phyloP scores from a whole-genome alignment of 1,139 yeast genomes.

The Candida sojae region DNA sequence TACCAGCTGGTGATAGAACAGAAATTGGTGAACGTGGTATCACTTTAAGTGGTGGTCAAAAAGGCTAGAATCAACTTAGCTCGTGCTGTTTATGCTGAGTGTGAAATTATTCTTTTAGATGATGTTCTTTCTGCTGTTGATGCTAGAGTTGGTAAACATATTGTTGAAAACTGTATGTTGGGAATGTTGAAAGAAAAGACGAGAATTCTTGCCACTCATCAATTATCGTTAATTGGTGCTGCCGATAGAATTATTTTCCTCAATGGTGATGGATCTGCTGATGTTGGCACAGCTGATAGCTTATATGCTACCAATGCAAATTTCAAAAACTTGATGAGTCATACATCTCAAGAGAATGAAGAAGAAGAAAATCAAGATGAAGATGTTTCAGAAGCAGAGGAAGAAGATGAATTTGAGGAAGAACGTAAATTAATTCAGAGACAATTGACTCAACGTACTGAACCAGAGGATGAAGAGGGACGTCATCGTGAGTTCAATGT shows the following conservation, averaged over 20 bases:
- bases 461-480: constrained; percentile 20
- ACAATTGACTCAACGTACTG: constrained; percentile 17
- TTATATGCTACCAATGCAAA: constrained; percentile 34
- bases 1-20: constrained; percentile 47
- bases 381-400: constrained; percentile 13
- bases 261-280: constrained; percentile 47
- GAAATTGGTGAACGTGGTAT: constrained; percentile 53
- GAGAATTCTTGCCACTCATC: constrained; percentile 50
- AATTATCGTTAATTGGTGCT: constrained; percentile 41
- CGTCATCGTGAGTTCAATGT: constrained; percentile 19
- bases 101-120: constrained; percentile 43
- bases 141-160: constrained; percentile 50
- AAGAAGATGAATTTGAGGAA: constrained; percentile 20
- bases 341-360: constrained; percentile 23
- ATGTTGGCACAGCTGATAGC: constrained; percentile 40
- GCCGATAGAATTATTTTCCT: constrained; percentile 44
- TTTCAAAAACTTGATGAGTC: constrained; percentile 56
- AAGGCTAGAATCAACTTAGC: constrained; percentile 50
- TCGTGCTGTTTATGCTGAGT: constrained; percentile 44
- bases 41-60: constrained; percentile 51
- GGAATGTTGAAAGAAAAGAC: constrained; percentile 38
- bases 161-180: constrained; percentile 39
- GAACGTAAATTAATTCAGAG: constrained; percentile 21
- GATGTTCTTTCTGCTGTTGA: constrained; percentile 53
- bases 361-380: constrained; percentile 24